Evolutionary conservation across 2,329 filamentous ascomycete genomes (phyloP).

Genomic region (Coleophoma eucalyptorum): DNA sequence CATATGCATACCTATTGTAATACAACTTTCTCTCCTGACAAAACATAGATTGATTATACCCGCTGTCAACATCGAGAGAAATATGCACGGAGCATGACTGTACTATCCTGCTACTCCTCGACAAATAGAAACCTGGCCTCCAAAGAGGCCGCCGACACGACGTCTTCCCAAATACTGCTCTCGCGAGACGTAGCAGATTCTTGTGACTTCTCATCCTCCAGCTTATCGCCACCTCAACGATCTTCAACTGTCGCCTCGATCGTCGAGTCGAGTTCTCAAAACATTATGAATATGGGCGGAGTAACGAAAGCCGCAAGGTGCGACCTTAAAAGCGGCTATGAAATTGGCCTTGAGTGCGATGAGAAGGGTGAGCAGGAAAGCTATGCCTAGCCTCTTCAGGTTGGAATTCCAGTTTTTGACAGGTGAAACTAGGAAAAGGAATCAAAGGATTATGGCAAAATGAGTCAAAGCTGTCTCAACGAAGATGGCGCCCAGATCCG

Average conservation of each 20-base stretch:
- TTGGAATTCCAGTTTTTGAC: too few relatives aligned
- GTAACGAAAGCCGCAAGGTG: constrained; percentile 3
- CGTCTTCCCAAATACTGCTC: constrained; percentile 43
- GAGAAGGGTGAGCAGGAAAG: too few relatives aligned
- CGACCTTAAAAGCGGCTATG: neutral
- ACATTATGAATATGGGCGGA: constrained; percentile 23
- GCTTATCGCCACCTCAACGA: neutral
- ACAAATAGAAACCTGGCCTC: constrained; percentile 14
- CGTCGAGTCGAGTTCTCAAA: constrained; percentile 19
- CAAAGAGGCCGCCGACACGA: constrained; percentile 25
- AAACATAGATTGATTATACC: too few relatives aligned
- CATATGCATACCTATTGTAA: too few relatives aligned
- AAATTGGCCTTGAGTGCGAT: too few relatives aligned
- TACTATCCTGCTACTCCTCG: constrained; percentile 19
- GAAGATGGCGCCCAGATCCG: too few relatives aligned
- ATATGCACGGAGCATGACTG: constrained; percentile 9
- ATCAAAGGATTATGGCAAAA: too few relatives aligned
- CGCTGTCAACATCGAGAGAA: too few relatives aligned
- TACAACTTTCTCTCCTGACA: too few relatives aligned
- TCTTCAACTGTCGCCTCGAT: constrained; percentile 18
- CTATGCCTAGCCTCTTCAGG: too few relatives aligned
- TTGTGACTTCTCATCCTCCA: constrained; percentile 15
- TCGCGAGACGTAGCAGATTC: constrained; percentile 38
- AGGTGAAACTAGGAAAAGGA: too few relatives aligned
- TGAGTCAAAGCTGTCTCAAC: too few relatives aligned